phyloP scores from a whole-genome alignment of 2,329 filamentous ascomycete genomes.

The Coniochaeta sp. region DNA sequence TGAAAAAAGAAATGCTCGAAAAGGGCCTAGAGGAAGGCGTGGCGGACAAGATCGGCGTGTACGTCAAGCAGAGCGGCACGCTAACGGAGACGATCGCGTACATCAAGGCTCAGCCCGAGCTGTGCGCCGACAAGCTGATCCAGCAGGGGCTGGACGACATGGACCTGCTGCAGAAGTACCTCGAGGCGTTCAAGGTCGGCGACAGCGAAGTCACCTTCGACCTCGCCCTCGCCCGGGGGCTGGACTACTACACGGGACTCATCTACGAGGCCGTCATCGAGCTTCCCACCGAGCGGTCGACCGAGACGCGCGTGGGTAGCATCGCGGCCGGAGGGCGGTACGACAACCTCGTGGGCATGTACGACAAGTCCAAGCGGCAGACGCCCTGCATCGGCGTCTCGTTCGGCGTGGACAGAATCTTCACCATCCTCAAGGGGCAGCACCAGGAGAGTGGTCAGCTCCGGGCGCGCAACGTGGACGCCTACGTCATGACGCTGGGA shows the following conservation, averaged over 20 bases:
- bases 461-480: conserved; percentile 72
- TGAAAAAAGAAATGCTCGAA: conserved; percentile 82
- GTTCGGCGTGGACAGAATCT: conserved; percentile 93
- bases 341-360: conserved; percentile 92
- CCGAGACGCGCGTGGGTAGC: conserved; percentile 56
- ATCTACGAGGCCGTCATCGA: conserved; percentile 88
- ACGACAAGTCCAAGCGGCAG: conserved; percentile 68
- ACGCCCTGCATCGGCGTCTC: conserved; percentile 87
- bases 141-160: conserved; percentile 78
- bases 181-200: conserved; percentile 68
- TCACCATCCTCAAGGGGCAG: conserved; percentile 83
- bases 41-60: conserved; percentile 82
- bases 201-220: conserved; percentile 79
- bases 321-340: conserved; percentile 88
- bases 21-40: conserved; percentile 73
- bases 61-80: conserved; percentile 39
- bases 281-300: conserved; percentile 49
- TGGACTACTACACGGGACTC: conserved; percentile 83
- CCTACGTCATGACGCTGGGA: conserved; percentile 92
- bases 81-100: conserved; percentile 60
- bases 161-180: conserved; percentile 71
- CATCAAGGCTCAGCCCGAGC: conserved; percentile 58
- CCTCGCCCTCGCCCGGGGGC: conserved; percentile 76
- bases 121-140: conserved; percentile 66
- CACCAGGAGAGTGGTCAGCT: conserved; percentile 49